Base-by-base conservation (phyloP, 2,329 filamentous ascomycete genomes). In the Verticillium nonalfalfae region DNA sequence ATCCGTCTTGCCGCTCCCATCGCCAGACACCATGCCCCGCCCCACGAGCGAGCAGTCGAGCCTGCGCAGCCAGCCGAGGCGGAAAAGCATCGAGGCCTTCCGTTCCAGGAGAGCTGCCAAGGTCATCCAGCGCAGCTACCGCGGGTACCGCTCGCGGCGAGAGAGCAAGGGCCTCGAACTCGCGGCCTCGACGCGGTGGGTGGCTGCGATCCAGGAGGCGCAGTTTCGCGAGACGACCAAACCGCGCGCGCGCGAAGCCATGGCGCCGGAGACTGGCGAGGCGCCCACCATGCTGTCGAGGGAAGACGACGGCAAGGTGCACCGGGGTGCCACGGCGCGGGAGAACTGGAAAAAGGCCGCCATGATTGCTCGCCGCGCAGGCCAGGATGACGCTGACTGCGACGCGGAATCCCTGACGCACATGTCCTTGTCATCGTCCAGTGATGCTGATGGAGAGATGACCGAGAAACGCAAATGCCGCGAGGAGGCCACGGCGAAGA, bases 341-440 rank as follows among this genome's bases (percentile, higher is more conserved):
- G 78, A 84, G 61, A 89, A 91, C 62, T 97, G 93, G 93, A 87
- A 86, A 68, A 90, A 90, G 65, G 86, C 84, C 0, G 86, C 88
- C 18, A 79, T 84, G 18, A 88, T 95, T 52, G 89, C 90, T 3
- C 82, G 86, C 58, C 82, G 88, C 55, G 93, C 90, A 1, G 90
- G 88, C 2, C 85, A 82, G 50, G 90, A 94, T 69, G 79, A 79
- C 9, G 71, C 71, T 1, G 73, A 69, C 7, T 71, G 73, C 6
- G 70, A 68, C 1, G 68, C 66, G 1, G 70, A 71, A 3, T 70
- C 68, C 1, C 66, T 62, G 7, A 67, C 65, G 1, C 66, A 62
- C 4, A 67, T 66, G 9, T 67, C 66, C 1, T 68, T 70, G 3
- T 66, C 69, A 10, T 72, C 73, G 40, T 68, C 70, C 59, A 66